phyloP scores from a whole-genome alignment of 352 stramenopile genomes.

The Globisporangium viniferum region DNA sequence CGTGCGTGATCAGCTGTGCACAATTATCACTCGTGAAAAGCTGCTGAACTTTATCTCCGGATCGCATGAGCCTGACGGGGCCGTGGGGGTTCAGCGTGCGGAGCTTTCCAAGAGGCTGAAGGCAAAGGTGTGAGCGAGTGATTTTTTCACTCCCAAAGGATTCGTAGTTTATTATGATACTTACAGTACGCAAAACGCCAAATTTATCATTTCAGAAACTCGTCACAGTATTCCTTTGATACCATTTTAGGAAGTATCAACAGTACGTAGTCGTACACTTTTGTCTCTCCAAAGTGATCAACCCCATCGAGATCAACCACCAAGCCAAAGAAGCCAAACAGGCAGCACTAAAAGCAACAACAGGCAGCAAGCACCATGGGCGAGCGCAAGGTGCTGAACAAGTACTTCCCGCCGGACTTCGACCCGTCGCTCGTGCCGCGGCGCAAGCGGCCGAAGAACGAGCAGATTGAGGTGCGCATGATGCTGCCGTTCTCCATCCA shows the following conservation, averaged over 20 bases:
- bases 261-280: too few species aligned
- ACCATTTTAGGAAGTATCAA: too few species aligned
- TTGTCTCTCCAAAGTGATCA: too few species aligned
- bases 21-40: not conserved
- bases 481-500: constrained; percentile 99
- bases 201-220: too few species aligned
- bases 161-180: too few species aligned
- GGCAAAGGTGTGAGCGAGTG: too few species aligned
- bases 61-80: not conserved
- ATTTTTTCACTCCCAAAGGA: too few species aligned
- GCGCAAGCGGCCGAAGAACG: constrained; percentile 93
- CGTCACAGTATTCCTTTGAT: too few species aligned
- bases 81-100: not conserved
- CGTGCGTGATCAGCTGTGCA: not conserved
- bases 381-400: constrained; percentile 99
- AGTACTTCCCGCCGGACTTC: constrained; percentile 99
- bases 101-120: too few species aligned
- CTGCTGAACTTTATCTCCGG: not conserved
- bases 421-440: constrained; percentile 95
- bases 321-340: not conserved
- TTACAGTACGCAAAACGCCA: too few species aligned
- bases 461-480: constrained; percentile 97
- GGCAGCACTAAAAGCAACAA: too few species aligned
- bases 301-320: not conserved
- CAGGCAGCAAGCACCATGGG: constrained; percentile 84